Percentiles rank a stretch among this genome's conserved stretches.
These are phyloP conservation scores for Geranomyces variabilis DNA, from an alignment of 192 early-diverging fungal species.

Conservation along the genomic window DNA sequence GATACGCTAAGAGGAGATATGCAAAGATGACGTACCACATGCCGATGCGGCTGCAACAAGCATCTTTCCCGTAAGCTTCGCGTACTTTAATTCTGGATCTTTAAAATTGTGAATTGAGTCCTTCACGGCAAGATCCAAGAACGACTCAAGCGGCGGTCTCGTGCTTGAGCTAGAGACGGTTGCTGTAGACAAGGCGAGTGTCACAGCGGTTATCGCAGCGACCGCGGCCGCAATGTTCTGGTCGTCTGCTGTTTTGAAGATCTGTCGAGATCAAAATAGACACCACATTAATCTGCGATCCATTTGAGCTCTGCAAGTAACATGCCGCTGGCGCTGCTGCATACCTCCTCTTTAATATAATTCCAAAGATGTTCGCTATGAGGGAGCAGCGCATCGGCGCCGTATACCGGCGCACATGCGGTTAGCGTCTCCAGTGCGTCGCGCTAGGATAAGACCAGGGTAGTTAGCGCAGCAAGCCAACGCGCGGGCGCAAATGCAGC, in stretches of 20 bases:
- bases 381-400: constrained; percentile 63
- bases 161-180: constrained; percentile 27
- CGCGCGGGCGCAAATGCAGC: neutral
- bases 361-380: constrained; percentile 77
- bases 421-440: constrained; percentile 91
- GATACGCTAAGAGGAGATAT: too few relatives aligned
- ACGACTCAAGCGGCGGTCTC: constrained; percentile 34
- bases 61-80: constrained; percentile 41
- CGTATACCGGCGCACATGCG: constrained; percentile 78
- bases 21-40: constrained; percentile 26
- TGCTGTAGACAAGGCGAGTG: constrained; percentile 60
- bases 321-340: neutral
- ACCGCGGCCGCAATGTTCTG: constrained; percentile 70
- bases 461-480: constrained; percentile 3
- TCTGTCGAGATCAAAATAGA: constrained; percentile 38
- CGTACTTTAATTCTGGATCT: constrained; percentile 47
- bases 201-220: constrained; percentile 58
- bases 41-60: constrained; percentile 35
- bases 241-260: constrained; percentile 77
- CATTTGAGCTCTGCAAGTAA: neutral
- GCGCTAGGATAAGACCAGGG: constrained; percentile 53
- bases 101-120: constrained; percentile 44
- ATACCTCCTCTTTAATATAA: constrained; percentile 69
- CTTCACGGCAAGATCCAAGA: constrained; percentile 38
- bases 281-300: too few relatives aligned